Evolutionary conservation across 1,284 basidiomycete genomes (phyloP), one percentile per base, ranked within the genome.

Genomic region (Puccinia coronata): DNA sequence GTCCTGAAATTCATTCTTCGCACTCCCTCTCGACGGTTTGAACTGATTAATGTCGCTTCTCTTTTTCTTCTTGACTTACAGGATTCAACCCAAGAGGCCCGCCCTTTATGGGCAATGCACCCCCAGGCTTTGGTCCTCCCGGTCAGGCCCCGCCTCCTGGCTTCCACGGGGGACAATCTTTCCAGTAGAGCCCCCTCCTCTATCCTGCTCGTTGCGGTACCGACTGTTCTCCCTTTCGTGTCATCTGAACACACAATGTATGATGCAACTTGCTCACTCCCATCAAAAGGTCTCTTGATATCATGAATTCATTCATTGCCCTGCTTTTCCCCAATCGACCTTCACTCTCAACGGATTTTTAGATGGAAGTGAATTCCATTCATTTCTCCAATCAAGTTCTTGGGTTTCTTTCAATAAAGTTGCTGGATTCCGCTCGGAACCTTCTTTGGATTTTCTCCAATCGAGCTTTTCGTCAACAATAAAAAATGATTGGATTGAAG

Each of bases 61-160:
- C 41, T 85, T 84, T 81, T 88, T 89, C 18, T 88, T 53, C 47
- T 53, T 23, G 34, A 34, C 49, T 28, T 5, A 31, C 47, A 75
- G 70, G 73, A 8, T 82, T 63, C 75, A 75, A 72, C 72, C 79
- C 71, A 39, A 43, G 72, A 28, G 65, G 65, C 78, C 61, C 75
- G 67, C 41, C 81, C 67, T 41, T 82, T 81, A 88, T 88, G n/a
- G 89, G 88, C 86, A 87, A 88, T 59, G 92, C 92, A 61, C 92
- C 92, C 75, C 91, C 92, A 76, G 92, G 92, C 12, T 93, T 93
- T 85, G 89, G 88, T 82, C 92, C 91, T 8, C 92, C 92, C 82
- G 79, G 79, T 49, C 79, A 81, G 67, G 79, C 34, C 23, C 79
- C 79, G 20, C 79, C 79, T 14, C 69, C 71, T 16, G 79, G 79